phyloP scores from a whole-genome alignment of 225 moss, liverwort and hornwort species.

The Pseudoscleropodium purum region DNA sequence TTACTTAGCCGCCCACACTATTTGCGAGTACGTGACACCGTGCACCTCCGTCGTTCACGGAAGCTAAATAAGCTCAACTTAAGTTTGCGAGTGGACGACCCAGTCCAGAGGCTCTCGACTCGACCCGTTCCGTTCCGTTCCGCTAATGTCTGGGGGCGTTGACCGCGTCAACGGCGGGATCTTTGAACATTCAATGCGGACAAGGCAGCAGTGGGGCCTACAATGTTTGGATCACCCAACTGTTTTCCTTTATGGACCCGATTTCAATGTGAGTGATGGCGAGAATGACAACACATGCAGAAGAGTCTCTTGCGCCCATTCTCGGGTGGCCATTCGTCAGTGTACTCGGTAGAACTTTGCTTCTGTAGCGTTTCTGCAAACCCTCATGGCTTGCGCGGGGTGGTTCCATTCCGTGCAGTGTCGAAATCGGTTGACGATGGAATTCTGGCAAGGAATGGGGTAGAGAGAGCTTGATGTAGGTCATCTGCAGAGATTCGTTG shows the following conservation, averaged over 20 bases:
- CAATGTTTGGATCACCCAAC: conserved; percentile 30
- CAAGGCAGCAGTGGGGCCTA: conserved; percentile 28
- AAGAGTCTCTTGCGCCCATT: background rate
- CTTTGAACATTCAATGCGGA: conserved; percentile 44
- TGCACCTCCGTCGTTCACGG: background rate
- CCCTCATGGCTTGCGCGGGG: background rate
- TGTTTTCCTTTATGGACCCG: conserved; percentile 28
- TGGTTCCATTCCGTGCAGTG: background rate
- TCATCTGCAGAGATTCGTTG: background rate
- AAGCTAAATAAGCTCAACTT: background rate
- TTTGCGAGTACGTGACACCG: background rate
- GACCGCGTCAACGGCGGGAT: conserved; percentile 44
- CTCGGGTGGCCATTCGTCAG: background rate
- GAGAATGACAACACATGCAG: conserved; percentile 23
- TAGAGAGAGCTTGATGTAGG: background rate
- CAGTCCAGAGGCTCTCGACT: background rate
- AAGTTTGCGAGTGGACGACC: background rate
- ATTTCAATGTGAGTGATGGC: conserved; percentile 35
- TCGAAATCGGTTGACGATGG: background rate
- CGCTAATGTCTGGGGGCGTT: background rate
- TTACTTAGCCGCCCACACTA: background rate
- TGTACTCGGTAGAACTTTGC: background rate
- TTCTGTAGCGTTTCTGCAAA: background rate
- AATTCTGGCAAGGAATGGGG: background rate
- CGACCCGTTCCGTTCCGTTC: conserved; percentile 14